These are phyloP conservation scores for Cystoderma amianthinum DNA, from an alignment of 768 basidiomycete species.

Conservation along the genomic window DNA sequence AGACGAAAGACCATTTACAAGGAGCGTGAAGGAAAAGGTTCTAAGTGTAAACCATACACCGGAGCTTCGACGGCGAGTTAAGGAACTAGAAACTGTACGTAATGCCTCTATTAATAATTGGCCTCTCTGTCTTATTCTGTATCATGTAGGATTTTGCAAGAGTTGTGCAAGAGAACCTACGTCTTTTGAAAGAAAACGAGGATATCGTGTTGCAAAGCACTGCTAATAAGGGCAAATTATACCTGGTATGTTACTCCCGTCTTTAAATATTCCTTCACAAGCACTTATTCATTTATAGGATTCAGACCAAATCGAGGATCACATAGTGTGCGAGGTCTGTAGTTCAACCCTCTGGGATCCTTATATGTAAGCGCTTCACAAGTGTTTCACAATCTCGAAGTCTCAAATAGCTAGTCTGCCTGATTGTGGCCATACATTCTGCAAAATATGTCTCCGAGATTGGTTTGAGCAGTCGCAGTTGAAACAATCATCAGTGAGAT, in stretches of 20 bases:
- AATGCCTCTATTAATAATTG: not conserved
- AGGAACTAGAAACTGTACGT: no score
- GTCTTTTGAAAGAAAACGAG: not conserved
- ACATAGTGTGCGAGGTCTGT: conserved; percentile 60
- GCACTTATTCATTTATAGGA: conserved; percentile 23
- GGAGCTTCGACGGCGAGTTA: no score
- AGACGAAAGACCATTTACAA: not conserved
- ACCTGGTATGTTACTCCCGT: not conserved
- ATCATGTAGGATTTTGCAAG: not conserved
- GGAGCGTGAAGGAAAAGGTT: not conserved
- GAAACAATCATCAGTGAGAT: not conserved
- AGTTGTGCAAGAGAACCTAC: not conserved
- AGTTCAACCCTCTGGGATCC: conserved; percentile 58
- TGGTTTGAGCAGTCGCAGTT: conserved; percentile 30
- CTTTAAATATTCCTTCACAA: no score
- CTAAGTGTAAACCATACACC: no score
- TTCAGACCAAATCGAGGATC: conserved; percentile 39
- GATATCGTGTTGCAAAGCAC: not conserved
- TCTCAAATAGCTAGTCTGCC: conserved; percentile 34
- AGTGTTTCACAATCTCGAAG: not conserved
- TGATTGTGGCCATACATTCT: conserved; percentile 69
- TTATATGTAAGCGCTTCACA: conserved; percentile 40
- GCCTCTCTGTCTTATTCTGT: no score
- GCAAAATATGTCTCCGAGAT: conserved; percentile 51
- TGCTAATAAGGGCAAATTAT: not conserved